Conservation (phyloP, 1,139 yeast species). For the Lodderomyces orthopsilosis region DNA sequence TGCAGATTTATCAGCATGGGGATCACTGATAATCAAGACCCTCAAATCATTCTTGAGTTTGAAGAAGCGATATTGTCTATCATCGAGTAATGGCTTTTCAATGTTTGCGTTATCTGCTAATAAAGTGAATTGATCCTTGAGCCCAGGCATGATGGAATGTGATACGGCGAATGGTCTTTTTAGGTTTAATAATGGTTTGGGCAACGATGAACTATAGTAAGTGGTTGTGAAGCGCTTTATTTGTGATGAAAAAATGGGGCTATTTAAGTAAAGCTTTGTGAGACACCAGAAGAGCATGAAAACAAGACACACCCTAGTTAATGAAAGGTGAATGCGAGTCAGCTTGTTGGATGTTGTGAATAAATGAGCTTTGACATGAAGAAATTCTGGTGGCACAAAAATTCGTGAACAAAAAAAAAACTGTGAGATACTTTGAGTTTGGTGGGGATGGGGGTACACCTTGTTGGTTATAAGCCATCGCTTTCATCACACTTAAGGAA, state of each 20-base stretch:
- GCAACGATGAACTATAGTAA: background rate
- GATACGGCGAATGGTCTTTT: background rate
- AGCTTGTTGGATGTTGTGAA: too few relatives aligned
- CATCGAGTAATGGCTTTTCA: constrained; percentile 68
- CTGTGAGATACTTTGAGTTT: too few relatives aligned
- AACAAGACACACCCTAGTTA: background rate
- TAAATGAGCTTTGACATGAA: too few relatives aligned
- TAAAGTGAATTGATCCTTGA: constrained; percentile 13
- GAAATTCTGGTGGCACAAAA: too few relatives aligned
- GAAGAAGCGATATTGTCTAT: constrained; percentile 68
- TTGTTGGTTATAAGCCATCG: too few relatives aligned
- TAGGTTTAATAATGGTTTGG: background rate
- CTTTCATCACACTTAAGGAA: too few relatives aligned
- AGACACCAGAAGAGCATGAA: constrained; percentile 1
- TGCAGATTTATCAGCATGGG: constrained; percentile 85
- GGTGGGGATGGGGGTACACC: too few relatives aligned
- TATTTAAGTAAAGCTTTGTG: background rate
- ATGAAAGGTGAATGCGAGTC: background rate
- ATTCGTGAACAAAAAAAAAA: too few relatives aligned
- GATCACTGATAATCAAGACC: constrained; percentile 78
- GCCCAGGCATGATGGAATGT: constrained; percentile 2
- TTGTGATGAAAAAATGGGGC: background rate
- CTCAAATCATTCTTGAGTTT: constrained; percentile 63
- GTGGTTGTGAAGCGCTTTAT: background rate
- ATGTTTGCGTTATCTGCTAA: constrained; percentile 25